Evolutionary conservation across 495 filamentous ascomycete species (phyloP).

Genomic region (Zalerion maritima): DNA sequence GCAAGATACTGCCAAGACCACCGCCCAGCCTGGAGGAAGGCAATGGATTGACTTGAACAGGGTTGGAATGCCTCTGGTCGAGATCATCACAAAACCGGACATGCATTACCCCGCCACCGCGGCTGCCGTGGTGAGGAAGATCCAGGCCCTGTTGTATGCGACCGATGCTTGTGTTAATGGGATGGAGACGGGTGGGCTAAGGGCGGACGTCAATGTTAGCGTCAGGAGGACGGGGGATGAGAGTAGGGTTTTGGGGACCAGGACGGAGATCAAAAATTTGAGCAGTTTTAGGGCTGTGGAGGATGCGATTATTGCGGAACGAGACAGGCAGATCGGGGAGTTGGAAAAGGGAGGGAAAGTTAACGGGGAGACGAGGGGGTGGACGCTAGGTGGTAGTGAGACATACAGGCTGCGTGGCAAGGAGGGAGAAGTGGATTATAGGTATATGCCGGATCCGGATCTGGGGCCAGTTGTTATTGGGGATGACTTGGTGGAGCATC

Average conservation of each 20-base stretch:
- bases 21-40: conserved; percentile 54
- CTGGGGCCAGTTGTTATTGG: conserved; percentile 66
- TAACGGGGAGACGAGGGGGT: conserved; percentile 83
- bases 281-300: conserved; percentile 89
- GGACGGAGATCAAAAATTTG: conserved; percentile 96
- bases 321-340: conserved; percentile 70
- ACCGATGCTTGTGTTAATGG: conserved; percentile 73
- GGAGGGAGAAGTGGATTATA: conserved; percentile 92
- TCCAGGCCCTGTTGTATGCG: conserved; percentile 66
- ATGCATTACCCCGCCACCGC: conserved; percentile 77
- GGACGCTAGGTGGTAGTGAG: conserved; percentile 65
- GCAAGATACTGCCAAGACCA: conserved; percentile 93
- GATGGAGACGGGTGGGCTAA: conserved; percentile 83
- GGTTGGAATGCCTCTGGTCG: conserved; percentile 76
- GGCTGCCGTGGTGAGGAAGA: conserved; percentile 73
- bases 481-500: conserved; percentile 46
- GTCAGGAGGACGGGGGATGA: conserved; percentile 40
- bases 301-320: conserved; percentile 82
- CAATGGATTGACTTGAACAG: conserved; percentile 89
- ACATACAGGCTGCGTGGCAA: conserved; percentile 76
- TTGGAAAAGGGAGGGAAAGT: conserved; percentile 66
- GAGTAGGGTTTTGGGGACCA: conserved; percentile 50
- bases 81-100: conserved; percentile 83
- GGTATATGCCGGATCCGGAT: conserved; percentile 98
- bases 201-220: conserved; percentile 93